phyloP scores from a whole-genome alignment of 2,329 filamentous ascomycete species.

The Claviceps sp. region DNA sequence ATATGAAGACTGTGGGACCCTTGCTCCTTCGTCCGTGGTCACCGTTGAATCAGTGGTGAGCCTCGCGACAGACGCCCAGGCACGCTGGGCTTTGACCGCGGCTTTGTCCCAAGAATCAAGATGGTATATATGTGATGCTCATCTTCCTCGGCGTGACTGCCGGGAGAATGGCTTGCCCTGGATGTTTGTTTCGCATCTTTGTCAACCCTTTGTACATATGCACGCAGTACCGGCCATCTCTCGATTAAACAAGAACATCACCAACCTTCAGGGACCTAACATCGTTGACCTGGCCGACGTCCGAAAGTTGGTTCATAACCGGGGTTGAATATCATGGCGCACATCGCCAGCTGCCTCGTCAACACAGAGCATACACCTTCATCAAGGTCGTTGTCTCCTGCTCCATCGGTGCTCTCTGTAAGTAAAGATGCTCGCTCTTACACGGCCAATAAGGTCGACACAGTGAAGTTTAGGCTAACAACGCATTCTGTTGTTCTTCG shows the following conservation, averaged over 20 bases:
- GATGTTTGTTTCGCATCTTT: background rate
- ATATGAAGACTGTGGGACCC: conserved; percentile 1
- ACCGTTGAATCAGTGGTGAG: background rate
- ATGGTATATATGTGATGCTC: background rate
- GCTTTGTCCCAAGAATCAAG: background rate
- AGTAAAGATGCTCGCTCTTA: background rate
- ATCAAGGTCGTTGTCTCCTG: conserved; percentile 34
- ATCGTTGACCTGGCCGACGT: background rate
- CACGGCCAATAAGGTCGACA: too few species aligned
- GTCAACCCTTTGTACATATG: background rate
- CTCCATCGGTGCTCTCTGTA: conserved; percentile 33
- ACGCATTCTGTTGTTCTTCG: conserved; percentile 9
- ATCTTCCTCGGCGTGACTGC: background rate
- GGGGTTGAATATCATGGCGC: conserved; percentile 33
- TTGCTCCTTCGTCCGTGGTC: background rate
- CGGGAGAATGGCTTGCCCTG: background rate
- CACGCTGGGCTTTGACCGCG: background rate
- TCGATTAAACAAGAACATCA: background rate
- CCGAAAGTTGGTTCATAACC: background rate
- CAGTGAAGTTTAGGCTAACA: too few species aligned
- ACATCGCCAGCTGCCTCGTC: conserved; percentile 47
- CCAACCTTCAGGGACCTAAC: background rate
- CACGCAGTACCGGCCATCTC: background rate
- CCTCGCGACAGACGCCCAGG: background rate
- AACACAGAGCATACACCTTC: conserved; percentile 36